These are phyloP conservation scores for Penicillium coprophilum DNA, from an alignment of 495 filamentous ascomycete species.

Conservation along the genomic window DNA sequence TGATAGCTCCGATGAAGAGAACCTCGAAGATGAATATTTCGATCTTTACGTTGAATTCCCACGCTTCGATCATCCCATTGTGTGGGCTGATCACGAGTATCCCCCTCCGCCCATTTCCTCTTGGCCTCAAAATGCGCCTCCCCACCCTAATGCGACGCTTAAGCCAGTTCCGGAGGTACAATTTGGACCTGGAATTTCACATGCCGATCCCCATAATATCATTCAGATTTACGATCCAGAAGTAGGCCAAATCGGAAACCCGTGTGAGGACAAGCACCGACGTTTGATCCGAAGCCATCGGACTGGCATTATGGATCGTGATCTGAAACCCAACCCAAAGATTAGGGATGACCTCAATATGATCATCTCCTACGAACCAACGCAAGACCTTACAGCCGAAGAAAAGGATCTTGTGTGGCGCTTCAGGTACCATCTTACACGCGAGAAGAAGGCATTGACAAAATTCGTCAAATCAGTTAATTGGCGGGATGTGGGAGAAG, in stretches of 20 bases:
- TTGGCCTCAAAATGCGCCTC: slow-evolving; percentile 58
- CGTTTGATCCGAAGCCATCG: slow-evolving; percentile 87
- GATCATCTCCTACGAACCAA: slow-evolving; percentile 91
- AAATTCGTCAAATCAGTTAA: slow-evolving; percentile 98
- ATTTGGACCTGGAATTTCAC: slow-evolving; percentile 78
- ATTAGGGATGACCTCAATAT: slow-evolving; percentile 88
- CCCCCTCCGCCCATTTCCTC: slow-evolving; percentile 76
- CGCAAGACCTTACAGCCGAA: slow-evolving; percentile 78
- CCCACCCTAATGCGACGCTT: slow-evolving; percentile 63
- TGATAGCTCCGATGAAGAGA: slow-evolving; percentile 43
- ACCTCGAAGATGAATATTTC: slow-evolving; percentile 58
- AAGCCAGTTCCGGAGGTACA: slow-evolving; percentile 81
- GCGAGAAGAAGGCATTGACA: slow-evolving; percentile 90
- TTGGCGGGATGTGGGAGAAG: slow-evolving; percentile 85
- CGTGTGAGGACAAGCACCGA: slow-evolving; percentile 92
- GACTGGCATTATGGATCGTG: slow-evolving; percentile 88
- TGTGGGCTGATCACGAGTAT: slow-evolving; percentile 94
- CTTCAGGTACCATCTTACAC: slow-evolving; percentile 87
- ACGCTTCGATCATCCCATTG: slow-evolving; percentile 92
- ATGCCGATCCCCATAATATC: slow-evolving; percentile 52
- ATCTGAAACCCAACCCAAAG: slow-evolving; percentile 95
- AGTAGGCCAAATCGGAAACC: slow-evolving; percentile 82
- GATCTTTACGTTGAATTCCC: slow-evolving; percentile 87
- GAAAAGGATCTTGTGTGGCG: slow-evolving; percentile 98
- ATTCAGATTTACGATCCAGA: slow-evolving; percentile 93